Percentiles rank a stretch among this genome's conserved stretches.
These are phyloP conservation scores for Globisporangium echinulatum DNA, from an alignment of 352 stramenopile species.

Conservation along the genomic window DNA sequence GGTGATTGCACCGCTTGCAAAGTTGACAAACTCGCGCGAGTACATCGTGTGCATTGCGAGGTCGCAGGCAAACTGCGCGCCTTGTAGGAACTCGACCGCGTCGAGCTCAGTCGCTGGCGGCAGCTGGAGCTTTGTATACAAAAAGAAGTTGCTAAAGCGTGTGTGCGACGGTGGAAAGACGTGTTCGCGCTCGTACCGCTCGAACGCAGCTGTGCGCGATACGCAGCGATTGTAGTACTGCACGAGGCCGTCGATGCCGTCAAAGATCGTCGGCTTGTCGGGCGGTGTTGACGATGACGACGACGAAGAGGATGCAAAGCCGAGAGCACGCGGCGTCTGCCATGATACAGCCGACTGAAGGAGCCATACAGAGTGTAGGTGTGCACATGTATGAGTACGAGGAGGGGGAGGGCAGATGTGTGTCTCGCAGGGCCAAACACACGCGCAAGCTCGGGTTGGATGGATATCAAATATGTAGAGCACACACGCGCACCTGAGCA, in stretches of 20 bases:
- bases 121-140: conserved; percentile 43
- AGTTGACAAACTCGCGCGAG: conserved; percentile 46
- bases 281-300: not conserved
- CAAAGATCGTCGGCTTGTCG: conserved; percentile 8
- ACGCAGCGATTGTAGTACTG: conserved; percentile 7
- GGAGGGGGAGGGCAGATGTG: not conserved
- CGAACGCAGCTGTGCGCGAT: conserved; percentile 1
- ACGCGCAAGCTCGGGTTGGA: not conserved
- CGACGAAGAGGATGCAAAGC: not conserved
- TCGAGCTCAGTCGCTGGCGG: conserved; percentile 44
- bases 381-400: not conserved
- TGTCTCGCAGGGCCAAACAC: not conserved
- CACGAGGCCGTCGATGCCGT: conserved; percentile 7
- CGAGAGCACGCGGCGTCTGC: conserved; percentile 6
- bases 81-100: conserved; percentile 41
- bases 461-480: not conserved
- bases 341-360: not conserved
- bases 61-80: conserved; percentile 42
- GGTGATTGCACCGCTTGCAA: conserved; percentile 28
- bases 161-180: conserved; percentile 6
- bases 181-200: conserved; percentile 5
- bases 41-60: conserved; percentile 48
- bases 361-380: not conserved
- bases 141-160: conserved; percentile 14
- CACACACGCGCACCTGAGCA: not conserved